A percentile compares a stretch with the other conserved stretches of the same genome.
phyloP scores from a whole-genome alignment of 2,329 filamentous ascomycete species.

The Neocucurbitaria cava region DNA sequence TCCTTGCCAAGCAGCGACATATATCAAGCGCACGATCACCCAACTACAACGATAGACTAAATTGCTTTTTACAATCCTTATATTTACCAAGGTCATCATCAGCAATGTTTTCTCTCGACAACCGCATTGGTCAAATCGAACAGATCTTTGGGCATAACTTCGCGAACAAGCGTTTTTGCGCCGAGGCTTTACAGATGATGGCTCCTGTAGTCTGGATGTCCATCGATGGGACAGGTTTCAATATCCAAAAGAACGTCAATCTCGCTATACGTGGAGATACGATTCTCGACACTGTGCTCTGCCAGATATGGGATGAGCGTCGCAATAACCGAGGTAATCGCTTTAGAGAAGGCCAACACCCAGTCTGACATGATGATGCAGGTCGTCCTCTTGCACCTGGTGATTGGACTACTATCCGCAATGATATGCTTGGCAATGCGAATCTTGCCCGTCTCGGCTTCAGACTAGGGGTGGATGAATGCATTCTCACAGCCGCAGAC shows the following conservation, averaged over 20 bases:
- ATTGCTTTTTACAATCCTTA: neutral
- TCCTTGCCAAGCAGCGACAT: neutral
- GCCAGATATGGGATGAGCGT: constrained; percentile 15
- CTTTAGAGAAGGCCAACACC: neutral
- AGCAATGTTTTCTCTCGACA: neutral
- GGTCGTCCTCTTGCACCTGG: neutral
- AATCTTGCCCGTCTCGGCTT: constrained; percentile 2
- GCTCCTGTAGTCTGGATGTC: neutral
- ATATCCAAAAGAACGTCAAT: constrained; percentile 14
- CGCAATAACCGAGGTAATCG: constrained; percentile 8
- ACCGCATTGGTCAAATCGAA: constrained; percentile 11
- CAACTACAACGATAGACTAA: too few species aligned
- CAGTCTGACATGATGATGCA: neutral
- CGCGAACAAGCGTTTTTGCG: constrained; percentile 12
- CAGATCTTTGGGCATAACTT: constrained; percentile 12
- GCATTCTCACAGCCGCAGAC: constrained; percentile 6
- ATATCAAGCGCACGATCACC: neutral
- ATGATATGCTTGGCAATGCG: constrained; percentile 2
- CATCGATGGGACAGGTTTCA: neutral
- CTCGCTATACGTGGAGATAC: constrained; percentile 18
- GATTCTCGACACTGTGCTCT: constrained; percentile 9
- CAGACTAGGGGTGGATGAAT: constrained; percentile 1
- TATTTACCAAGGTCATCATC: neutral
- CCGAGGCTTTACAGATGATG: constrained; percentile 21
- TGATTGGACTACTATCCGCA: constrained; percentile 12